Conservation (phyloP, 345 rosid species). For the Citrus sp. region DNA sequence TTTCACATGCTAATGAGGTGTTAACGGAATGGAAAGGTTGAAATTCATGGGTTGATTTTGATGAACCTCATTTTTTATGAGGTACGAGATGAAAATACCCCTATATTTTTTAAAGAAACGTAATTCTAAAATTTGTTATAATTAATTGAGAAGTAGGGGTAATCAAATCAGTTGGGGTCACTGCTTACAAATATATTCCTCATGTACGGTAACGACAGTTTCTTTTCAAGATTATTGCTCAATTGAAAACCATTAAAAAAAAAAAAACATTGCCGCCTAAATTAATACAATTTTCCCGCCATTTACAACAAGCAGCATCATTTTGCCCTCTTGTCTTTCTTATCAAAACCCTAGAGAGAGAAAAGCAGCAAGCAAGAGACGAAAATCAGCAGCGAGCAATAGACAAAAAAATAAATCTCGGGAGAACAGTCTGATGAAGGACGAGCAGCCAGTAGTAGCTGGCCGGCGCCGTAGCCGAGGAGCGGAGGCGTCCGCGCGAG, state of each 20-base stretch:
- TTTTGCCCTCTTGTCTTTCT: neutral
- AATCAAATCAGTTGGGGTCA: too few relatives aligned
- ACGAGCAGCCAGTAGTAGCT: constrained; percentile 38
- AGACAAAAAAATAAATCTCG: neutral
- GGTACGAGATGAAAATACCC: too few relatives aligned
- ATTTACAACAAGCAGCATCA: neutral
- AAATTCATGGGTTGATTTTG: too few relatives aligned
- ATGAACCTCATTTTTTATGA: too few relatives aligned
- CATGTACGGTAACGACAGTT: too few relatives aligned
- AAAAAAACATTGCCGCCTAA: constrained; percentile 22
- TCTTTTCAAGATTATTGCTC: too few relatives aligned
- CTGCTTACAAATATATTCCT: too few relatives aligned
- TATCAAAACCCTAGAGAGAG: constrained; percentile 2
- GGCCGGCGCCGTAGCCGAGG: constrained; percentile 58
- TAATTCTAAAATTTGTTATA: too few relatives aligned
- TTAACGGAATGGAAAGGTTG: too few relatives aligned
- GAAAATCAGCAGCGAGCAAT: neutral
- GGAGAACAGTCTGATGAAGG: constrained; percentile 13
- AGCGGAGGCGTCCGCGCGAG: constrained; percentile 46
- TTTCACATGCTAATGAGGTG: too few relatives aligned
- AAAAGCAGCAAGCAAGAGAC: neutral
- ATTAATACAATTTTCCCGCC: constrained; percentile 29
- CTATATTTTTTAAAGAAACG: too few relatives aligned
- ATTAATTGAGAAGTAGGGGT: too few relatives aligned
- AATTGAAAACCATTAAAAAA: neutral